Conservation (phyloP, 208 protist genomes). For the Acanthamoeba healyi region DNA sequence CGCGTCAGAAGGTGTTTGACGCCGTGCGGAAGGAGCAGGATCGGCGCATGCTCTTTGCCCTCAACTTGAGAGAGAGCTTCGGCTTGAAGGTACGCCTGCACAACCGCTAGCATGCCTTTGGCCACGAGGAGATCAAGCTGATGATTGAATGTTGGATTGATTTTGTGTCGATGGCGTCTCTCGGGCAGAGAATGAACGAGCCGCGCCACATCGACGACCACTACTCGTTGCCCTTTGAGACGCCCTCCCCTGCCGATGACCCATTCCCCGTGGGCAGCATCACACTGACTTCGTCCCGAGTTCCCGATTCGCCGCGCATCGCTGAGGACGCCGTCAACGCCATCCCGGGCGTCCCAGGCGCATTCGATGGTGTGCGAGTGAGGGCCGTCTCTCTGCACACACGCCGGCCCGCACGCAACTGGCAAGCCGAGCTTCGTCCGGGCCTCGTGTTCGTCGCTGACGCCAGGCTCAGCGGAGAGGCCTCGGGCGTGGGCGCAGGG, state of each 20-base stretch:
- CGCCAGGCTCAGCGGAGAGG: neutral
- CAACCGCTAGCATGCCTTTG: neutral
- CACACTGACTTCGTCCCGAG: neutral
- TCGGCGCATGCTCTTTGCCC: neutral
- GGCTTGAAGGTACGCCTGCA: neutral
- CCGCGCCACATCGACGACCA: neutral
- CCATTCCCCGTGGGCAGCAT: neutral
- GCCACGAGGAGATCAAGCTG: too few species aligned
- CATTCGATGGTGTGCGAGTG: neutral
- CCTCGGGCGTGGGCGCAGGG: neutral
- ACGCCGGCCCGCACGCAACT: neutral
- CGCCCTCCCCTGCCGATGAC: neutral
- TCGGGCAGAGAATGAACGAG: neutral
- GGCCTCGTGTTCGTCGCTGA: neutral
- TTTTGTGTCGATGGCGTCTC: neutral
- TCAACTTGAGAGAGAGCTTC: neutral
- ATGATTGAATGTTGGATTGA: too few species aligned
- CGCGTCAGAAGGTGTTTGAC: slow-evolving; percentile 15
- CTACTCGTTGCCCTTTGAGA: neutral
- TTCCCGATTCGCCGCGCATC: neutral
- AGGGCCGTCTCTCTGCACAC: neutral
- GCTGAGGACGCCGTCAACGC: neutral
- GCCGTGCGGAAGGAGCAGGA: neutral
- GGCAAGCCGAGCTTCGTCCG: slow-evolving; percentile 21
- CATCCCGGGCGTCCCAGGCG: neutral